A percentile compares a stretch with the other conserved stretches of the same genome.
Evolutionary conservation across 2,329 filamentous ascomycete species (phyloP).

Genomic region (Aspergillus sp.): DNA sequence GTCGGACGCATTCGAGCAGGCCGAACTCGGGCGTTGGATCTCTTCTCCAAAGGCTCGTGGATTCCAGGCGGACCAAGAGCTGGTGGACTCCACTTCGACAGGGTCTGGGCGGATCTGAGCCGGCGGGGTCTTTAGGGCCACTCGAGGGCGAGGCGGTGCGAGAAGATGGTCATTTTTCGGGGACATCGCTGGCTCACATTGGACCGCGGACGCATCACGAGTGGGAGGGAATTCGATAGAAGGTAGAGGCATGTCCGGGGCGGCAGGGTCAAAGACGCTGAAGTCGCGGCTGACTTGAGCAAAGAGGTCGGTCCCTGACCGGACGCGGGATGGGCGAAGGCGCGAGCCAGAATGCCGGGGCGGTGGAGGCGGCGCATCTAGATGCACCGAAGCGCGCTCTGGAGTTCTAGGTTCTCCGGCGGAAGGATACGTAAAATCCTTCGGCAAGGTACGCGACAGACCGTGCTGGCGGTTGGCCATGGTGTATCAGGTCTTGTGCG

Average conservation of each 20-base stretch:
- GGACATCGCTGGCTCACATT: conserved; percentile 24
- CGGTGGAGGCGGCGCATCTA: conserved; percentile 45
- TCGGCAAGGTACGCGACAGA: conserved; percentile 47
- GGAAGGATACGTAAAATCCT: conserved; percentile 47
- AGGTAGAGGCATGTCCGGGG: conserved; percentile 42
- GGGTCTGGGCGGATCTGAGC: conserved; percentile 44
- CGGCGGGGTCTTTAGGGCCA: conserved; percentile 44
- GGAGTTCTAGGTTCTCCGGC: conserved; percentile 43
- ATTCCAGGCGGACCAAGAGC: conserved; percentile 34
- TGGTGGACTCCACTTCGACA: conserved; percentile 29
- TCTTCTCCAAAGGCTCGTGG: conserved; percentile 38
- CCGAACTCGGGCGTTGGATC: conserved; percentile 57
- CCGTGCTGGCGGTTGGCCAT: conserved; percentile 42
- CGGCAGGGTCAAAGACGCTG: conserved; percentile 33
- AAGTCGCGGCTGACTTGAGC: conserved; percentile 33
- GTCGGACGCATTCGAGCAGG: conserved; percentile 60
- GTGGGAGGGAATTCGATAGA: conserved; percentile 42
- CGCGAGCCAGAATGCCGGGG: conserved; percentile 46
- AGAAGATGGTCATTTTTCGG: conserved; percentile 36
- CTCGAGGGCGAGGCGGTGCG: conserved; percentile 39
- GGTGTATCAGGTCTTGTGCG: conserved; percentile 15
- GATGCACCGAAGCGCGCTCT: conserved; percentile 38
- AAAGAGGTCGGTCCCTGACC: conserved; percentile 38
- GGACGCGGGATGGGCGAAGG: conserved; percentile 40
- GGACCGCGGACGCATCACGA: conserved; percentile 26